Conservation (phyloP, 73 alveolate genomes). For the Effrenium voratum region DNA sequence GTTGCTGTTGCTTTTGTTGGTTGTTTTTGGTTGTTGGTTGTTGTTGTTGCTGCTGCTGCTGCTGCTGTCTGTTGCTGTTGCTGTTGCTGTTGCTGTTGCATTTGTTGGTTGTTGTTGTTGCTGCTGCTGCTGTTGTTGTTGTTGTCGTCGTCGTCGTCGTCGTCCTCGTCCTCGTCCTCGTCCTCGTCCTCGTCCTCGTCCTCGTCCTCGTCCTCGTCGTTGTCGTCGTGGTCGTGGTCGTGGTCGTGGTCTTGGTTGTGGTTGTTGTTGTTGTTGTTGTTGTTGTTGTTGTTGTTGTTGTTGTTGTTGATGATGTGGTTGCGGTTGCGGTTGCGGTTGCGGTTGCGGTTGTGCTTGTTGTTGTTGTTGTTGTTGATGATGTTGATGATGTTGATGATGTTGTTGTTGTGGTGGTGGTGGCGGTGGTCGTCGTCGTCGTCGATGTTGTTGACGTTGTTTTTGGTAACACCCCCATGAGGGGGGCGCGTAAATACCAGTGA, state of each 20-base stretch:
- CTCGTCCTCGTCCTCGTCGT: no score
- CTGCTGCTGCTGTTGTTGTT: neutral
- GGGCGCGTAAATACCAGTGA: neutral
- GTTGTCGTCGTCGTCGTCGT: neutral
- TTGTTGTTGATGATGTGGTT: neutral
- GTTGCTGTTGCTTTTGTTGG: no score
- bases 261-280: neutral
- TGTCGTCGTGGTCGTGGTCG: neutral
- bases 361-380: neutral
- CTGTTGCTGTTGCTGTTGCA: neutral
- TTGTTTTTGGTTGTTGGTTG: neutral
- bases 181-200: neutral
- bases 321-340: neutral
- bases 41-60: neutral
- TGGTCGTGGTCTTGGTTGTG: neutral
- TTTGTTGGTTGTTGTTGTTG: neutral
- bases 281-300: neutral
- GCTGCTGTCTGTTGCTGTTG: neutral
- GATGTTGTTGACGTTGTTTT: no score
- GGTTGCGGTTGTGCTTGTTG: neutral
- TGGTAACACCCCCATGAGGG: no score
- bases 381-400: no score
- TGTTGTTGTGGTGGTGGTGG: no score
- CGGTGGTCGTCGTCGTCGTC: no score
- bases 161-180: neutral